A percentile compares a stretch with the other conserved stretches of the same genome.
Conservation (phyloP, 2,329 filamentous ascomycete genomes). For the Botrytis tulipae region DNA sequence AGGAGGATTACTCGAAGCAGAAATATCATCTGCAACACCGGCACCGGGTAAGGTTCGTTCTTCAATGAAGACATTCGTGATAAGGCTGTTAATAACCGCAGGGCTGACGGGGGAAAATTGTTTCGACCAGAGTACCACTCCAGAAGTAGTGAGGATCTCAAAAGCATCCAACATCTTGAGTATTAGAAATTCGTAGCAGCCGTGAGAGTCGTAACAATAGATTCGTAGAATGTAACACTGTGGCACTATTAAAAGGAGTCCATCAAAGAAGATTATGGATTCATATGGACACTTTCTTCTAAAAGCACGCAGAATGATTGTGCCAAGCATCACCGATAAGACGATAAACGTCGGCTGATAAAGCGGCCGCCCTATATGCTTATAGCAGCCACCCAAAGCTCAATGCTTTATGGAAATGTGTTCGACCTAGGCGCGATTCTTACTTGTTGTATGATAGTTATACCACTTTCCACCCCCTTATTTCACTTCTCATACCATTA, state of each 20-base stretch:
- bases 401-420: conserved; percentile 23
- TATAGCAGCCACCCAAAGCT: conserved; percentile 19
- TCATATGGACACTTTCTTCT: conserved; percentile 14
- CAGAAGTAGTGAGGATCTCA: conserved; percentile 92
- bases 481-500: neutral
- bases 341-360: conserved; percentile 5
- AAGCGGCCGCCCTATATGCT: conserved; percentile 7
- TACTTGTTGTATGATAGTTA: neutral
- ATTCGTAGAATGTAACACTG: neutral
- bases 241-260: neutral
- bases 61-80: conserved; percentile 96
- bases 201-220: neutral
- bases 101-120: conserved; percentile 77
- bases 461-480: conserved; percentile 1
- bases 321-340: conserved; percentile 20
- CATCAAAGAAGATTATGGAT: conserved; percentile 15
- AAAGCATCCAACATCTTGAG: conserved; percentile 85
- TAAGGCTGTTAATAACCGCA: conserved; percentile 88
- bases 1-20: conserved; percentile 63
- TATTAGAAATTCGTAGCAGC: neutral
- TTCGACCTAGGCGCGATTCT: conserved; percentile 21
- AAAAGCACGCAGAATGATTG: neutral
- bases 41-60: conserved; percentile 67
- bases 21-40: conserved; percentile 58
- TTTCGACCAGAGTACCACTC: conserved; percentile 94